Percentiles rank a stretch among this genome's conserved stretches.
phyloP scores from a whole-genome alignment of 257 asterid species.

The Asclepias syriaca region DNA sequence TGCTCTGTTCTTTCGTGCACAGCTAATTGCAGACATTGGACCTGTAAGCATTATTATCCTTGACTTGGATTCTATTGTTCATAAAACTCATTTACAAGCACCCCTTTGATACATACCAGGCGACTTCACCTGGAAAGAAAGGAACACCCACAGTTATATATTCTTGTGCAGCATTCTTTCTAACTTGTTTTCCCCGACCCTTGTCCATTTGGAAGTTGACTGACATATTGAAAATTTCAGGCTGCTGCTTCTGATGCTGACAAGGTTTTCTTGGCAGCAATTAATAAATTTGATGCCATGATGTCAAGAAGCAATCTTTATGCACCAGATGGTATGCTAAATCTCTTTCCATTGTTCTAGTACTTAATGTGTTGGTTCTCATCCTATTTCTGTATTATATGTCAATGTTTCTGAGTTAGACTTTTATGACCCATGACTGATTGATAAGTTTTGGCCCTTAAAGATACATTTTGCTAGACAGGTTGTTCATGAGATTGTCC shows the following conservation, averaged over 20 bases:
- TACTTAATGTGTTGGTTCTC: conserved; percentile 3
- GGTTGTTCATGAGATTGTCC: neutral
- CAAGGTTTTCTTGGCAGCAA: conserved; percentile 86
- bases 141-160: neutral
- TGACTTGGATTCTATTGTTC: neutral
- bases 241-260: conserved; percentile 81
- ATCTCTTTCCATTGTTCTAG: conserved; percentile 6
- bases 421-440: too few relatives aligned
- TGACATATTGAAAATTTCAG: conserved; percentile 33
- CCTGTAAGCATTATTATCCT: conserved; percentile 51
- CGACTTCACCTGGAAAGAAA: neutral
- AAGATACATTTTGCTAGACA: neutral
- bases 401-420: neutral
- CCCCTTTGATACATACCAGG: neutral
- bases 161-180: neutral
- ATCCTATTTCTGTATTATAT: neutral
- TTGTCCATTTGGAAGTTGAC: conserved; percentile 9
- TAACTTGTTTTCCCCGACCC: neutral
- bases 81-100: neutral
- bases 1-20: conserved; percentile 81
- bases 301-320: conserved; percentile 68
- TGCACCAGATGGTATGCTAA: conserved; percentile 72
- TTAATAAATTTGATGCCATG: conserved; percentile 90
- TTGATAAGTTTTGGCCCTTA: too few relatives aligned
- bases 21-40: conserved; percentile 86